Conservation (phyloP, 345 rosid species). For the Bruguiera gymnorhiza region DNA sequence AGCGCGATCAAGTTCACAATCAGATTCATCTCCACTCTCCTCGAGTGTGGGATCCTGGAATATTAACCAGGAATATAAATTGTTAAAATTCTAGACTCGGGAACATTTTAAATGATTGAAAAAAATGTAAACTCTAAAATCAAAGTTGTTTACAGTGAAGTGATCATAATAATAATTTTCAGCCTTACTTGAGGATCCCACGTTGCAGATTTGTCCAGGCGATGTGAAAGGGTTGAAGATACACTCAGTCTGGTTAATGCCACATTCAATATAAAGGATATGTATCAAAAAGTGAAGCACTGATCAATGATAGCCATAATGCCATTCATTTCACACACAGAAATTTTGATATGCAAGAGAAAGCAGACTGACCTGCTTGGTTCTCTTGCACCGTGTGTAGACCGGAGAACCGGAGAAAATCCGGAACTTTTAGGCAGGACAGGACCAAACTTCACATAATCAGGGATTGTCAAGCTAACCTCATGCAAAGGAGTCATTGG, state of each 20-base stretch:
- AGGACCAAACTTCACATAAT: conserved; percentile 61
- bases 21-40: conserved; percentile 31
- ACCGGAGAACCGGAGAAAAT: conserved; percentile 34
- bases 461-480: conserved; percentile 49
- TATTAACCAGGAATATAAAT: conserved; percentile 6
- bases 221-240: conserved; percentile 22
- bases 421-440: conserved; percentile 55
- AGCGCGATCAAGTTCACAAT: conserved; percentile 30
- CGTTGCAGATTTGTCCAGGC: conserved; percentile 29
- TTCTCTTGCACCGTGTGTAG: conserved; percentile 25
- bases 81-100: conserved; percentile 1
- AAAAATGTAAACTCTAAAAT: neutral
- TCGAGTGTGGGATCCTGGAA: conserved; percentile 35
- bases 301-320: too few species aligned
- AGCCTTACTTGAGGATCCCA: conserved; percentile 43
- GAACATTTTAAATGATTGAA: neutral
- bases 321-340: too few species aligned
- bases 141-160: neutral
- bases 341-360: neutral
- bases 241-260: conserved; percentile 31
- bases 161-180: neutral
- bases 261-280: conserved; percentile 4
- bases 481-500: conserved; percentile 62
- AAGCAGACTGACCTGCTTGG: conserved; percentile 41
- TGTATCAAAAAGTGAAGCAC: neutral